A percentile compares a stretch with the other conserved stretches of the same genome.
phyloP scores from a whole-genome alignment of 2,329 filamentous ascomycete species.

The Blastomyces emzantsi region DNA sequence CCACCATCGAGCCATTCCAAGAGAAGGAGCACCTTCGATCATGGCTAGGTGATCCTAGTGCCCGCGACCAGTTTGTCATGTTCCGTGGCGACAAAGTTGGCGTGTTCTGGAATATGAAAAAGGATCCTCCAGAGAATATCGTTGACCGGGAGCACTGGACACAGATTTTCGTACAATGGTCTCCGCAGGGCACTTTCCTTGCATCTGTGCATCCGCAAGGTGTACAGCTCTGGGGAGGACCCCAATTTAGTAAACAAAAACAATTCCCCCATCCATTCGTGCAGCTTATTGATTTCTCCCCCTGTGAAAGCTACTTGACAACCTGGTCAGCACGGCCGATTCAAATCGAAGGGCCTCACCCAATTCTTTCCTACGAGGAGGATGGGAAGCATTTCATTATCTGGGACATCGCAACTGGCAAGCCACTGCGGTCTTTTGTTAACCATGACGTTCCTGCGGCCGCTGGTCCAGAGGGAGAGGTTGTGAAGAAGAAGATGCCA shows the following conservation, averaged over 20 bases:
- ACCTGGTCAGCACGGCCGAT: slow-evolving; percentile 97
- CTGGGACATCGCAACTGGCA: slow-evolving; percentile 87
- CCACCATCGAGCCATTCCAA: slow-evolving; percentile 71
- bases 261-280: slow-evolving; percentile 93
- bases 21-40: slow-evolving; percentile 93
- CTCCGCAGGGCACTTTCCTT: slow-evolving; percentile 84
- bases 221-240: slow-evolving; percentile 93
- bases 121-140: slow-evolving; percentile 74
- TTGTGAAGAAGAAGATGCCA: slow-evolving; percentile 81
- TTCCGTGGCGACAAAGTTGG: slow-evolving; percentile 86
- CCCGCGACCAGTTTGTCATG: slow-evolving; percentile 92
- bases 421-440: slow-evolving; percentile 86
- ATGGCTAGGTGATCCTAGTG: slow-evolving; percentile 81
- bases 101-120: slow-evolving; percentile 98
- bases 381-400: slow-evolving; percentile 99
- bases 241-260: slow-evolving; percentile 80
- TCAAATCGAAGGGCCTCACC: slow-evolving; percentile 78
- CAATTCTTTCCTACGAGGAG: slow-evolving; percentile 77
- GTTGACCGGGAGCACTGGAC: slow-evolving; percentile 96
- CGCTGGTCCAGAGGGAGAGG: slow-evolving; percentile 51
- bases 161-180: slow-evolving; percentile 97
- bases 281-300: slow-evolving; percentile 94
- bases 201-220: slow-evolving; percentile 93
- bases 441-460: slow-evolving; percentile 68
- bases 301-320: slow-evolving; percentile 81